Conservation (phyloP, 208 protist species). For the Ichthyophonus hoferi region DNA sequence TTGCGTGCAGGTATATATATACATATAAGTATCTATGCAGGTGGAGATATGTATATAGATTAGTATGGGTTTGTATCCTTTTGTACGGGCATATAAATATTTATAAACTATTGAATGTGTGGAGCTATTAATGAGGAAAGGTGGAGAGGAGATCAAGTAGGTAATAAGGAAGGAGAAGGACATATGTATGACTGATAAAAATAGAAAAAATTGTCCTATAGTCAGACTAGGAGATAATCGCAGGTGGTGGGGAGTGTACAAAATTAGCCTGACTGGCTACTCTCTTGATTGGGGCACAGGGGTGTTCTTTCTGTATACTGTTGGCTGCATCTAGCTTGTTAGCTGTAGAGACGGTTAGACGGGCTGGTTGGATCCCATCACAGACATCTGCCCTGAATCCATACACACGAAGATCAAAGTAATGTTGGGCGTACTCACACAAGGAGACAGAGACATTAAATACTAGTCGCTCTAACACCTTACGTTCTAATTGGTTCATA, state of each 20-base stretch:
- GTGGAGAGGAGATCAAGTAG: no score
- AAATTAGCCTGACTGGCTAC: background rate
- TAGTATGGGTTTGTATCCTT: no score
- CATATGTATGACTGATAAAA: no score
- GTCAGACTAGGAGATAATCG: background rate
- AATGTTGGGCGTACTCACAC: slow-evolving; percentile 27
- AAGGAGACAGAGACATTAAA: slow-evolving; percentile 26
- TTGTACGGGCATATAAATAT: no score
- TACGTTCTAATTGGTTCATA: slow-evolving; percentile 45
- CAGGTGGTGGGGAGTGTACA: background rate
- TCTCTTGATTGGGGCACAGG: background rate
- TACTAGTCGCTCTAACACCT: background rate
- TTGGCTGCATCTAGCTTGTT: background rate
- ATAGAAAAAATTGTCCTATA: no score
- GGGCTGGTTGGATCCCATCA: background rate
- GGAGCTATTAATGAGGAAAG: no score
- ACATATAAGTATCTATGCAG: no score
- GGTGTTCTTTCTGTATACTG: background rate
- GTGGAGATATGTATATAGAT: no score
- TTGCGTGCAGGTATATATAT: no score
- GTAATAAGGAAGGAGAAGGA: no score
- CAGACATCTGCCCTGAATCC: background rate
- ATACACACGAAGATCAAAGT: slow-evolving; percentile 26
- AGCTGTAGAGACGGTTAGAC: background rate
- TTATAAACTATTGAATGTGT: no score